Evolutionary conservation across 345 rosid species (phyloP).

Genomic region (Hibiscus syriacus): DNA sequence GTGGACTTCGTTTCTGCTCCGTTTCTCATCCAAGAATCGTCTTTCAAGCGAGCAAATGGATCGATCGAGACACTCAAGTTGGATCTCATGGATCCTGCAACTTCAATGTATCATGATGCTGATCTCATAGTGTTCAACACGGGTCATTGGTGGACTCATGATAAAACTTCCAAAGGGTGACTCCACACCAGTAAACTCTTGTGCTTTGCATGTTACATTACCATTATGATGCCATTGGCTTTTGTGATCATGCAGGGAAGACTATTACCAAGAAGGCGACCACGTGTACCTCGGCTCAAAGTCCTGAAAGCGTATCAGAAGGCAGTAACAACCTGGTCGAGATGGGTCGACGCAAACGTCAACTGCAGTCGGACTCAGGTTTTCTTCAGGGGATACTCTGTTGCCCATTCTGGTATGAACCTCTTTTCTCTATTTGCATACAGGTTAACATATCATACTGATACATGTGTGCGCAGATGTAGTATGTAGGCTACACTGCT

Average conservation of each 20-base stretch:
- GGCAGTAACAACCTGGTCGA: conserved; percentile 81
- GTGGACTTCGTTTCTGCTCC: conserved; percentile 78
- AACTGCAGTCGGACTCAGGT: conserved; percentile 45
- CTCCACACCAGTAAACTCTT: background rate
- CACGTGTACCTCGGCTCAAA: conserved; percentile 64
- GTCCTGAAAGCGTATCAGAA: conserved; percentile 74
- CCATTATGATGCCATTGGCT: too few relatives aligned
- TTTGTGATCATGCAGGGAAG: conserved; percentile 36
- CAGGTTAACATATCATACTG: background rate
- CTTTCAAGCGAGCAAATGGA: conserved; percentile 44
- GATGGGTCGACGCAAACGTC: conserved; percentile 71
- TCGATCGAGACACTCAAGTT: conserved; percentile 62
- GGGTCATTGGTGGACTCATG: conserved; percentile 99
- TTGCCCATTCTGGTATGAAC: conserved; percentile 60
- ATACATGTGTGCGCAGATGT: too few relatives aligned
- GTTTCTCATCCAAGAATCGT: conserved; percentile 78
- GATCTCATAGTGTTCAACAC: conserved; percentile 78
- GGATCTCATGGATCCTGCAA: conserved; percentile 74
- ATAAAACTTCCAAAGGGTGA: conserved; percentile 86
- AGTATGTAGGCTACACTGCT: too few relatives aligned
- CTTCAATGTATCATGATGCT: conserved; percentile 66
- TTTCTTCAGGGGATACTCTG: conserved; percentile 81
- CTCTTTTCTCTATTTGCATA: background rate
- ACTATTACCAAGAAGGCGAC: conserved; percentile 88
- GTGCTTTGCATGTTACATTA: background rate